phyloP scores from a whole-genome alignment of 257 asterid species.

The Mitragyna speciosa region DNA sequence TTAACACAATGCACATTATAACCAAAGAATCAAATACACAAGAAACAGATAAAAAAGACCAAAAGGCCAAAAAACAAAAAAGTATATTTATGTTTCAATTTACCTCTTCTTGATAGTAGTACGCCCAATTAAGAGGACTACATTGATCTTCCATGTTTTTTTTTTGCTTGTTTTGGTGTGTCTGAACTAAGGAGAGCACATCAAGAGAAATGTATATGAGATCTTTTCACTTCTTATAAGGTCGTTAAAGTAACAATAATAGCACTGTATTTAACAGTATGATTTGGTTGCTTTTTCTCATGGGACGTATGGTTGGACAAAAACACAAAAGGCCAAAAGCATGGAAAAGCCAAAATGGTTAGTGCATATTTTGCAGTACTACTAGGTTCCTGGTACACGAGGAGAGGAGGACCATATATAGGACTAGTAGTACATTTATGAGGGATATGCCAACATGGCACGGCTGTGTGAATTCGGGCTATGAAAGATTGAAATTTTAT shows the following conservation, averaged over 20 bases:
- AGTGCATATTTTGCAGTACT: slow-evolving; percentile 41
- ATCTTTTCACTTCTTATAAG: slow-evolving; percentile 46
- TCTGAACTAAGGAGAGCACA: slow-evolving; percentile 33
- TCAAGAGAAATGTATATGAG: slow-evolving; percentile 49
- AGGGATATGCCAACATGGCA: slow-evolving; percentile 17
- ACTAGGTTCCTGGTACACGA: slow-evolving; percentile 59
- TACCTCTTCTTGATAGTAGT: slow-evolving; percentile 77
- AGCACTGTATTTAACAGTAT: neutral
- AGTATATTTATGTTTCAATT: too few relatives aligned
- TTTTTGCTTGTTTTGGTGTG: slow-evolving; percentile 22
- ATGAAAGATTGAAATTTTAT: slow-evolving; percentile 25
- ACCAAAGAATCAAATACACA: neutral
- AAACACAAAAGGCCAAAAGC: slow-evolving; percentile 69
- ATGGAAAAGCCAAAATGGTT: slow-evolving; percentile 52
- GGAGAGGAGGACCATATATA: slow-evolving; percentile 28
- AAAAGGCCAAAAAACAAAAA: neutral
- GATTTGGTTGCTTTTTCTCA: slow-evolving; percentile 28
- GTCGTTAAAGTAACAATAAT: slow-evolving; percentile 35
- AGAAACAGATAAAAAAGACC: neutral
- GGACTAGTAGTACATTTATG: neutral
- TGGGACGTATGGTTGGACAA: slow-evolving; percentile 64
- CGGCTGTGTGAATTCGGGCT: slow-evolving; percentile 50
- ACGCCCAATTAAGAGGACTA: slow-evolving; percentile 75
- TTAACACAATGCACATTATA: slow-evolving; percentile 11
- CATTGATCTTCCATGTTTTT: slow-evolving; percentile 72